Percentiles rank a stretch among this genome's conserved stretches.
Conservation (phyloP, 2,329 filamentous ascomycete genomes). For the Uncinocarpus reesii region DNA sequence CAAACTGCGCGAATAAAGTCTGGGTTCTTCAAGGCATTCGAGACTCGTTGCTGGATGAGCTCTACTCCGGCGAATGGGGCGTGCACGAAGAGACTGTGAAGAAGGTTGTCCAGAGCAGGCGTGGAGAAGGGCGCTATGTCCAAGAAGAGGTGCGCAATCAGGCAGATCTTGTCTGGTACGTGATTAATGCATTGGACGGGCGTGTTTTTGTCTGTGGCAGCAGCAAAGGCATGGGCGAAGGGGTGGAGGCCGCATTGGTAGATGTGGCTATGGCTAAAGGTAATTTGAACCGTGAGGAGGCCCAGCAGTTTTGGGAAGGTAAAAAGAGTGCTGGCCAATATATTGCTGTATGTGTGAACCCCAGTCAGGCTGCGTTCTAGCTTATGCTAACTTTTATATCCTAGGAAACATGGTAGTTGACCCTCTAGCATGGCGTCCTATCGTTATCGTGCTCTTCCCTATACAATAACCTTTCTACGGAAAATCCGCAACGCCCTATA, state of each 20-base stretch:
- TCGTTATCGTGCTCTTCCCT: background rate
- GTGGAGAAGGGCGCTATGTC: constrained; percentile 77
- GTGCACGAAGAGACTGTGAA: constrained; percentile 82
- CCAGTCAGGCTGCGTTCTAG: background rate
- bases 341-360: constrained; percentile 54
- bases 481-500: too few relatives aligned
- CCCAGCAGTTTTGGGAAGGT: constrained; percentile 74
- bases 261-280: constrained; percentile 91
- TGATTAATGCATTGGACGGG: constrained; percentile 91
- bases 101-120: constrained; percentile 65
- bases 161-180: constrained; percentile 95
- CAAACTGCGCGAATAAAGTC: constrained; percentile 95
- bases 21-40: constrained; percentile 91
- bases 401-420: constrained; percentile 11
- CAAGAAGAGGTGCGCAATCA: constrained; percentile 89
- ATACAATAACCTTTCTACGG: too few relatives aligned
- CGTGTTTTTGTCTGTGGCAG: constrained; percentile 94
- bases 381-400: background rate
- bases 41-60: constrained; percentile 88
- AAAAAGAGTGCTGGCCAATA: constrained; percentile 93
- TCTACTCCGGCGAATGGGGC: constrained; percentile 94
- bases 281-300: constrained; percentile 70
- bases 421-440: background rate
- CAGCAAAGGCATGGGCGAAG: constrained; percentile 94
- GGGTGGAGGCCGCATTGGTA: constrained; percentile 76